Evolutionary conservation across 2,329 filamentous ascomycete genomes (phyloP), one percentile per base, ranked within the genome.

Genomic region (Aspergillus jensenii): DNA sequence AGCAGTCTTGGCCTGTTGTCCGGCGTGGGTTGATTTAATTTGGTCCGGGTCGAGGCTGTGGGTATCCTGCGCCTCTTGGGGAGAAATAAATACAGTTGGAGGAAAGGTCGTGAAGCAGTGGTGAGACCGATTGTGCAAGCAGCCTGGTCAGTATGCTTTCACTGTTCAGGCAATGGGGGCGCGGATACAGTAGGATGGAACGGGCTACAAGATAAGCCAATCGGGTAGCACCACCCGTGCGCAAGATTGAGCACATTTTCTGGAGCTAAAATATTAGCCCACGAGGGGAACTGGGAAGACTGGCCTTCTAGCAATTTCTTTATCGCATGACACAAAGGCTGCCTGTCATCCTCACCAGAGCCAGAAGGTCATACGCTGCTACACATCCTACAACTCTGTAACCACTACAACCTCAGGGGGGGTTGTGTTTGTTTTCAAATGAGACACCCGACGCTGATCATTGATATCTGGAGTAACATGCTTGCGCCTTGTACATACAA

Each of bases 231-330:
- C 9, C 27, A 17, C 25, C 19, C 19, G 33, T 52, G 65, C 59
- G 65, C 55, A 54, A 19, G 56, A 61, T 65, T 68, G 65, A 68
- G 66, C 66, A 65, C 44, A 68, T 66, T 66, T 49, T 58, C 53
- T 55, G 45, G 53, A 50, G 53, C 55, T 58, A 59, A 54, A 21
- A 14, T 35, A 9, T n/a, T 47, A 41, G 51, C 23, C 23, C 45
- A 48, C n/a, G 23, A 48, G 15, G 19, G 45, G 14, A 21, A 14
- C 40, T 43, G n/a, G n/a, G 17, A 12, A 21, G 27, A n/a, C 35
- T 14, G 15, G 35, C 4, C 12, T 5, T 6, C 5, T 37, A 12
- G 35, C 35, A 37, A 14, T 37, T 37, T 37, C 35, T 37, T 37
- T 37, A 37, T 37, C 35, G 35, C 35, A 37, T 37, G 35, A 37